Base-by-base conservation (phyloP, 768 basidiomycete genomes). In the Melanogaster broomeanus region DNA sequence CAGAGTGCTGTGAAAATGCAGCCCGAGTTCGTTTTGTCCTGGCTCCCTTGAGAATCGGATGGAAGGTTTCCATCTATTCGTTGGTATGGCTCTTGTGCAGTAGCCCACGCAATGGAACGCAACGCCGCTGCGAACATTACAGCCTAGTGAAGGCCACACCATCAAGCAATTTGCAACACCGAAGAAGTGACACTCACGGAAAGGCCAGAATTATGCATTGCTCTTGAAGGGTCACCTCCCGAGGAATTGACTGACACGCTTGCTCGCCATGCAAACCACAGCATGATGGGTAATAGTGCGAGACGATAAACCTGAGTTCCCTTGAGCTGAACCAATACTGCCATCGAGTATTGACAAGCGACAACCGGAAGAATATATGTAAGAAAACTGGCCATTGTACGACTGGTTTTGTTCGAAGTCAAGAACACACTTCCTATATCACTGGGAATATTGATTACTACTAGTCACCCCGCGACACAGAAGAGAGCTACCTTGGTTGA, bases 321-420 rank as follows among this genome's bases (percentile, higher is more conserved):
- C 77, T 48, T 70, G 61, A 76, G 63, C 28, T 80, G 69, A n/a
- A 83, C 80, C 31, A 85, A 73, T n/a, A 81, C 65, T 8, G 80
- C n/a, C n/a, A n/a, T n/a, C n/a, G n/a, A n/a, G n/a, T n/a, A n/a
- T n/a, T n/a, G n/a, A n/a, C n/a, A n/a, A n/a, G n/a, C n/a, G n/a
- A n/a, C n/a, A n/a, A n/a, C n/a, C n/a, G n/a, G n/a, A n/a, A n/a
- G n/a, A n/a, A n/a, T n/a, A n/a, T n/a, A n/a, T n/a, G n/a, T n/a
- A n/a, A n/a, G n/a, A n/a, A n/a, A n/a, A n/a, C n/a, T n/a, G n/a
- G n/a, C n/a, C n/a, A n/a, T n/a, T n/a, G n/a, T n/a, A n/a, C n/a
- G n/a, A n/a, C n/a, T n/a, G n/a, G n/a, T n/a, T n/a, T n/a, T n/a
- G n/a, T n/a, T n/a, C n/a, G n/a, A n/a, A n/a, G n/a, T n/a, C n/a